Evolutionary conservation across 495 filamentous ascomycete genomes (phyloP).

Genomic region (Penicillium nucicola): DNA sequence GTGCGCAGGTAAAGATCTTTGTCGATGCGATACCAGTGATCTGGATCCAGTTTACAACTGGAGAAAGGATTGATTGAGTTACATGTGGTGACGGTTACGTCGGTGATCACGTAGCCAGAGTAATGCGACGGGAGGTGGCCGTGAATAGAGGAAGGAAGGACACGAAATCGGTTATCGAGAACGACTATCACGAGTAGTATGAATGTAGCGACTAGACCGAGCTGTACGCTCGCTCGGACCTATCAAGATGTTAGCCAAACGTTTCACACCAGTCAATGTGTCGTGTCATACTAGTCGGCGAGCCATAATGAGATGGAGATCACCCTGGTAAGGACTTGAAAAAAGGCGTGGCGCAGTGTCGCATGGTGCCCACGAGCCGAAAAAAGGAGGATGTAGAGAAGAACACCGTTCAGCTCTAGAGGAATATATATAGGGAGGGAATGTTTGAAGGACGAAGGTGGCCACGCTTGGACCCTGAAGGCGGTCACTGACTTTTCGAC

Average conservation of each 20-base stretch:
- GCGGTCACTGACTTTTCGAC: constrained; percentile 2
- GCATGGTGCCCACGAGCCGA: constrained; percentile 21
- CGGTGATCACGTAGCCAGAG: constrained; percentile 77
- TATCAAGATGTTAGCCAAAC: constrained; percentile 14
- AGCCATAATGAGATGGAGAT: constrained; percentile 37
- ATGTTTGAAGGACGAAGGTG: constrained; percentile 15
- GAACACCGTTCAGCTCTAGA: constrained; percentile 28
- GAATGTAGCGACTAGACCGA: constrained; percentile 62
- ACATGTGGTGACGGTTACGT: constrained; percentile 81
- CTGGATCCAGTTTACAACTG: constrained; percentile 72
- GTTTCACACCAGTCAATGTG: neutral
- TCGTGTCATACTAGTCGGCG: constrained; percentile 40
- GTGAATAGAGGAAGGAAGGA: constrained; percentile 79
- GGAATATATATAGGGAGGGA: constrained; percentile 5
- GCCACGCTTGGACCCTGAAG: constrained; percentile 21
- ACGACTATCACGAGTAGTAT: constrained; percentile 68
- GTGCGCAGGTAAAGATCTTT: constrained; percentile 86
- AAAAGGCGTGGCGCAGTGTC: constrained; percentile 18
- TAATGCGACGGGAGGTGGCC: constrained; percentile 80
- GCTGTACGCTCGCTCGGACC: constrained; percentile 82
- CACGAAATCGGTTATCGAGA: constrained; percentile 76
- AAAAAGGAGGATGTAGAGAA: constrained; percentile 10
- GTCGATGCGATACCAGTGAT: constrained; percentile 78
- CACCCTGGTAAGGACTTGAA: constrained; percentile 38
- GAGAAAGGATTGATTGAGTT: constrained; percentile 71